Evolutionary conservation across 768 basidiomycete species (phyloP), one percentile per base, ranked within the genome.

Genomic region (Melanogaster broomeanus): DNA sequence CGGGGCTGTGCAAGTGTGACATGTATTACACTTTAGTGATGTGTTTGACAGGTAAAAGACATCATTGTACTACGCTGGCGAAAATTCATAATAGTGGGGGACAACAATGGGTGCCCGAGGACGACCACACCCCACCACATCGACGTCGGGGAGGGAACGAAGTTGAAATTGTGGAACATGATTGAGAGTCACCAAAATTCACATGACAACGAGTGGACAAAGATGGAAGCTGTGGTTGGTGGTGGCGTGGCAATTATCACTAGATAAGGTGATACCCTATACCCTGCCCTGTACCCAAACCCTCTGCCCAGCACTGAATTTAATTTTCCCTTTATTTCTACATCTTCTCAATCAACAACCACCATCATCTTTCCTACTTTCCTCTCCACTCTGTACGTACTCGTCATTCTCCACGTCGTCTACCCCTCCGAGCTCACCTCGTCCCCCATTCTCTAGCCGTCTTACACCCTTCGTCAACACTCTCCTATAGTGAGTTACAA

Each of bases 281-380:
- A 55, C 66, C 70, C 61, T 65, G 60, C 74, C 74, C 75, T 76
- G 58, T 71, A 60, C 75, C 73, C 75, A 71, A 84, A 84, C 84
- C 84, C 84, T 86, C 74, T 85, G 83, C 84, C 84, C 84, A 80
- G 71, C 72, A 74, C 77, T 72, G 78, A 80, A 84, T 83, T 85
- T 83, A 80, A 77, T 78, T 75, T 75, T 74, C 71, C 71, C 72
- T 74, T 74, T 76, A 76, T 72, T 77, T 71, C 70, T 73, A 73
- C 73, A 64, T 60, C 72, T 69, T 64, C 66, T 72, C 65, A 65
- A 63, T 65, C 67, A 77, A 72, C 75, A 72, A 77, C 76, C 74
- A 77, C 76, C 74, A 75, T 69, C 74, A 73, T 69, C 74, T 72
- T 68, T 69, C 70, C 57, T 61, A 58, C 57, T 35, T 55, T 64